Conservation (phyloP, 495 filamentous ascomycete genomes). For the Echria macrotheca region DNA sequence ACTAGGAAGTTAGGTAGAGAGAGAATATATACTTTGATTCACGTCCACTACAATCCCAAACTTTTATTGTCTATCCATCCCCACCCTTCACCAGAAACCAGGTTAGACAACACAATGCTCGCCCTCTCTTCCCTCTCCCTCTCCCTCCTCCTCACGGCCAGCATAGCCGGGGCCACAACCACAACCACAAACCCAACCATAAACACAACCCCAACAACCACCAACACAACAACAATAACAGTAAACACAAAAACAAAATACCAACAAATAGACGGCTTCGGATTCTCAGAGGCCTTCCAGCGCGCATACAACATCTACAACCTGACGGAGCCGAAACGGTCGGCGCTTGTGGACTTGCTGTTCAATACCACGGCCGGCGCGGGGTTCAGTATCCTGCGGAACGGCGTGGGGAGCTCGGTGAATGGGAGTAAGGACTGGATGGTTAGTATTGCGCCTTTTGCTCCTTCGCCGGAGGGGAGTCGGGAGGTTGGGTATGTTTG, state of each 20-base stretch:
- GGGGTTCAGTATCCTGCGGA: conserved; percentile 50
- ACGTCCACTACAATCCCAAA: too few relatives aligned
- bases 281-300: conserved; percentile 47
- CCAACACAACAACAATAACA: conserved; percentile 18
- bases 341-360: conserved; percentile 39
- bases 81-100: too few relatives aligned
- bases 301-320: conserved; percentile 38
- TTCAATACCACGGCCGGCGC: conserved; percentile 45
- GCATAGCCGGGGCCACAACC: background rate
- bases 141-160: background rate
- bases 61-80: too few relatives aligned
- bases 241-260: conserved; percentile 28
- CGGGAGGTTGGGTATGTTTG: conserved; percentile 20
- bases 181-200: too few relatives aligned
- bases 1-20: too few relatives aligned
- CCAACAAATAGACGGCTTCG: conserved; percentile 44
- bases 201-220: too few relatives aligned
- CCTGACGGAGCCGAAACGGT: conserved; percentile 22
- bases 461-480: too few relatives aligned
- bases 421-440: conserved; percentile 20
- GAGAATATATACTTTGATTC: too few relatives aligned
- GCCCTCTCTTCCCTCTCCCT: conserved; percentile 7
- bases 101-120: too few relatives aligned
- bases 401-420: conserved; percentile 34
- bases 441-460: too few relatives aligned